Evolutionary conservation across 1,284 basidiomycete genomes (phyloP), one percentile per base, ranked within the genome.

Genomic region (Mycosarcoma maydis): DNA sequence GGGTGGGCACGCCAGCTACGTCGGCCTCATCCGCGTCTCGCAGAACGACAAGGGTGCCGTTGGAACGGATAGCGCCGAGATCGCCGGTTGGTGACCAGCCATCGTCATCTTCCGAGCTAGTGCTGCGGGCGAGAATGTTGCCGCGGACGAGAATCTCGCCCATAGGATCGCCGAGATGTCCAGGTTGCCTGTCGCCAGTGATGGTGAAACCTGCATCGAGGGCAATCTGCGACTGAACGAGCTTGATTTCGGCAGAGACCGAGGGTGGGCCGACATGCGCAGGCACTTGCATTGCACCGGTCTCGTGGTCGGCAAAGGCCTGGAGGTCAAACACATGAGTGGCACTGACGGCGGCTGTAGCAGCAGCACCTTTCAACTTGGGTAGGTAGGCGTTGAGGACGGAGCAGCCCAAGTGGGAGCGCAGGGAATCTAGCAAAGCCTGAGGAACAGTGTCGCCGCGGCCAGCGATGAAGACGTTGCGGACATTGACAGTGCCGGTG

Each of bases 181-280:
- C 62, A 7, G 49, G 51, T 16, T 29, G 26, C n/a, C 53, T 45
- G 40, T 72, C 43, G n/a, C 59, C 64, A 37, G 58, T 33, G 36
- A 78, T 61, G 9, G 41, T 61, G 4, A 56, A 41, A 6, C 62
- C 60, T 13, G 58, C 55, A 4, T 48, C 38, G 3, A 50, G 26
- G 4, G 72, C 73, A 2, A 41, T 24, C 22, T 45, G 41, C 22
- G 65, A 66, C 39, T 78, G 54, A n/a, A 72, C 64, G 6, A 81
- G 59, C 62, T 80, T 81, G 34, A 80, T 6, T 48, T 81, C 80
- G 37, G 64, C 47, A 30, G 71, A 48, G 20, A 80, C 78, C 11
- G 66, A 57, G 13, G 80, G 77, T 7, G 80, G 75, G n/a, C 80
- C 80, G 10, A 75, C 73, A 27, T 79, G 76, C 9, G 75, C 68